A percentile compares a stretch with the other conserved stretches of the same genome.
These are phyloP conservation scores for Aquilaria agallochum DNA, from an alignment of 441 rosid genomes.

Conservation along the genomic window DNA sequence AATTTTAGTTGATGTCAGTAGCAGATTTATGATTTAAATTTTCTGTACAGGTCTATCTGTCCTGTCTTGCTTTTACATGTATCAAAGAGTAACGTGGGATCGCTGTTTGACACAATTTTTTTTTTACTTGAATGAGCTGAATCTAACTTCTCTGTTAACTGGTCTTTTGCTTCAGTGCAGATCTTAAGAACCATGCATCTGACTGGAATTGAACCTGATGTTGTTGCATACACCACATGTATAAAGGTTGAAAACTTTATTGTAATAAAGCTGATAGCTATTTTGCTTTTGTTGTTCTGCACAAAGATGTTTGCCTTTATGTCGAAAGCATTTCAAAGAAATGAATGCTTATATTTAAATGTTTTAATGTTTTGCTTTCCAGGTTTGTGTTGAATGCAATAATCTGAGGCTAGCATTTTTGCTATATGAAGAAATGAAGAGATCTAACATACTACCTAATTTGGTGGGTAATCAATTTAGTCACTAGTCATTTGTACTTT, in stretches of 20 bases:
- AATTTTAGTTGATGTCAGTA: no score
- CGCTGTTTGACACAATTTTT: no score
- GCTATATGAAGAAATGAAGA: constrained; percentile 81
- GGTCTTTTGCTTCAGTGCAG: constrained; percentile 53
- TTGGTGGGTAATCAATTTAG: constrained; percentile 39
- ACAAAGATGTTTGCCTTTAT: neutral
- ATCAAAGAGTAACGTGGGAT: no score
- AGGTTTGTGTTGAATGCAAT: constrained; percentile 74
- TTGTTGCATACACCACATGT: constrained; percentile 83
- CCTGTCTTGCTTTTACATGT: neutral
- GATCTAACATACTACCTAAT: constrained; percentile 66
- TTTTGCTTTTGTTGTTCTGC: constrained; percentile 8
- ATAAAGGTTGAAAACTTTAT: constrained; percentile 60
- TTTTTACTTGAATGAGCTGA: neutral
- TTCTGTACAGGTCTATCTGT: neutral
- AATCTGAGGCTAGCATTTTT: constrained; percentile 66
- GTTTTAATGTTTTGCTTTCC: constrained; percentile 16
- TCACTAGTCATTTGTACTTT: neutral
- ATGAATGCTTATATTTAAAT: constrained; percentile 17
- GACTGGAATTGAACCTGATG: constrained; percentile 80
- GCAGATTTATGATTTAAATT: neutral
- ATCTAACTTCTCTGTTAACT: constrained; percentile 25
- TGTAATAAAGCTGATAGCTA: constrained; percentile 13
- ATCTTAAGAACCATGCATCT: constrained; percentile 71
- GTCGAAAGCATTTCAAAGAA: constrained; percentile 12